Base-by-base conservation (phyloP, 306 rosid species). In the Bauhinia variegata region DNA sequence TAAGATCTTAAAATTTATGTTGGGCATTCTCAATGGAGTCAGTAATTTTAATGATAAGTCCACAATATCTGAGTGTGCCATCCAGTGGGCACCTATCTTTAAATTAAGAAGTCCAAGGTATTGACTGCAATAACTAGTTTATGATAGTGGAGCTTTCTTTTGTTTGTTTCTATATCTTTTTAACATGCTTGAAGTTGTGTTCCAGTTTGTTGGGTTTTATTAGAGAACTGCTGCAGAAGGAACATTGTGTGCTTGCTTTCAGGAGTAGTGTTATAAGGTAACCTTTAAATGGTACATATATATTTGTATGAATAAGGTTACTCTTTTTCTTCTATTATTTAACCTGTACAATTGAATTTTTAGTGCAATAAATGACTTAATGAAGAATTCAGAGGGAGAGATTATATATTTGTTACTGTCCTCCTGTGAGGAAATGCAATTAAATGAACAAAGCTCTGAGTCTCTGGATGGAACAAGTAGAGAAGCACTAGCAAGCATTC, bases 11-110 rank as follows among this genome's bases (percentile, higher is more conserved):
- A 70, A 86, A 59, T 79, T 89, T 73, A 89, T 89, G 88, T 34
- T 83, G 55, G 80, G 66, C 51, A 83, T 87, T 78, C 93, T 89
- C 14, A 74, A 77, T 39, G 96, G 96, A 65, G 83, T 92, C 60
- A 78, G 77, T 76, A 59, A 50, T 75, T 59, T 19, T 66, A 62
- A 54, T 70, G 75, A 78, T 48, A 41, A 69, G 64, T 70, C 86
- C 43, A 53, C 75, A 32, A 81, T 92, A 78, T 78, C 85, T 12
- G 68, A 60, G 44, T 89, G 96, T 78, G 89, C 93, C 31, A 36
- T 82, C 78, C 84, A 73, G 42, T 92, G 96, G 98, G 81, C 88
- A 77, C 87, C 91, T 13, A 72, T 87, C 67, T 92, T 92, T 74
- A 78, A 66, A 60, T 71, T 77, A 43, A 78, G 39, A 65, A 78